Evolutionary conservation across 192 early-diverging fungal species (phyloP), one percentile per base, ranked within the genome.

Genomic region (Entophlyctis luteolus): DNA sequence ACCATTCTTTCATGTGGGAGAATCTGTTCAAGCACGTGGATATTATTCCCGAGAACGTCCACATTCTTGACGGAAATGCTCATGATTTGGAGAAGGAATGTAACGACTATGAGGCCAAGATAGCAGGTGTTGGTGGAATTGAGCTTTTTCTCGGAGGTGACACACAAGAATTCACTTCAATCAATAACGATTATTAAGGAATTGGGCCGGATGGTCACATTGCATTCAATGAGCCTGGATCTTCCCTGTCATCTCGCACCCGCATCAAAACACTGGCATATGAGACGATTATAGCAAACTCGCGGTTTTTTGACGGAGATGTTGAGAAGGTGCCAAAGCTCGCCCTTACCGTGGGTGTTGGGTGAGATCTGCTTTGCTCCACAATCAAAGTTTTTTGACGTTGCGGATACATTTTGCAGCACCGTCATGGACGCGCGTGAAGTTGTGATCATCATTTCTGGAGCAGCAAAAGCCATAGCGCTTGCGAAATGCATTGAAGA

Each of bases 1-100:
- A 93, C 77, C 91, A 91, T 78, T 85, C 89, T 29, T 93, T 93
- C 72, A 93, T 93, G 91, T 93, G 90, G 90, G 87, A 87, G 71
- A 84, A 92, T 62, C 79, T 93, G 37, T 92, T 93, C 83, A 89
- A 91, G 78, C 89, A 92, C 71, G 84, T 93, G 55, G 87, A 93
- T 60, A 92, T 92, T 65, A 72, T 79, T 37, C 84, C 88, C 22
- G 39, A 90, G 73, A 91, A 92, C 75, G 92, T 90, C 38, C 85
- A 93, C 76, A 89, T 93, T 60, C 82, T 93, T 32, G 81, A 93
- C 62, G 92, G 92, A 42, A 93, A 93, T 72, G 89, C 89, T 14
- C 79, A 81, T 20, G 86, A 93, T 62, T 70, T 93, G 65, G 87
- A 91, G 69, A 80, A 81, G 46, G 92, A 93, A 70, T 93, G 92